Base-by-base conservation (phyloP, 2,329 filamentous ascomycete genomes). In the Penicillium sp. region DNA sequence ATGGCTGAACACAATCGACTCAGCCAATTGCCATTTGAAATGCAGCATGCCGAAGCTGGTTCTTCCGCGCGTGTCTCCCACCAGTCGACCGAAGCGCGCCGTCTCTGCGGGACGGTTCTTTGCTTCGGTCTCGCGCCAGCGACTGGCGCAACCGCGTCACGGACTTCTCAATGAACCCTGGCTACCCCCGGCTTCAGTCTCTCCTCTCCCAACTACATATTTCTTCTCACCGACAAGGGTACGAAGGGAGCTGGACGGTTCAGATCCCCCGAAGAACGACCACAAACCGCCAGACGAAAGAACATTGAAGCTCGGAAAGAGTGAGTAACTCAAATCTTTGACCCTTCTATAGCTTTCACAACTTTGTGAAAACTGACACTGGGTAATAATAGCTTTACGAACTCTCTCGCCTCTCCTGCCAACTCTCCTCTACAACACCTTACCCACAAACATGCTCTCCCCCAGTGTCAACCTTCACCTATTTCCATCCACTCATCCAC, bases 391-490 rank as follows among this genome's bases (percentile, higher is more conserved):
- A n/a, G 80, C 82, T 22, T 76, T 86, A 35, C 73, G 80, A 27
- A 77, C 70, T 41, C 74, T 86, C n/a, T 83, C 83, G 42, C 79
- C 82, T 19, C 77, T 80, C 25, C 76, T 86, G 11, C 81, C 82
- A 1, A 80, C 77, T 9, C 73, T 86, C 4, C 72, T 86, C 16
- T 77, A 78, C 48, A 80, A 80, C 34, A 80, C 82, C 1, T 72
- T 85, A 5, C 82, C 82, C 4, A 77, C 78, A 39, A 77, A 83
- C 22, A 81, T 84, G 16, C 76, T 86, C 39, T 82, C 81, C 1
- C 82, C 82, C 1, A 77, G 76, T 51, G 80, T 85, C 44, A 79
- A 75, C 22, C 76, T 86, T 16, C 80, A 84, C 59, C 75, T 85
- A 11, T 86, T 86, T 57, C 82, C 82, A 16, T 85, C 82, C 4